phyloP scores from a whole-genome alignment of 75 land plant species.

The Chamaecyparis obtusa region DNA sequence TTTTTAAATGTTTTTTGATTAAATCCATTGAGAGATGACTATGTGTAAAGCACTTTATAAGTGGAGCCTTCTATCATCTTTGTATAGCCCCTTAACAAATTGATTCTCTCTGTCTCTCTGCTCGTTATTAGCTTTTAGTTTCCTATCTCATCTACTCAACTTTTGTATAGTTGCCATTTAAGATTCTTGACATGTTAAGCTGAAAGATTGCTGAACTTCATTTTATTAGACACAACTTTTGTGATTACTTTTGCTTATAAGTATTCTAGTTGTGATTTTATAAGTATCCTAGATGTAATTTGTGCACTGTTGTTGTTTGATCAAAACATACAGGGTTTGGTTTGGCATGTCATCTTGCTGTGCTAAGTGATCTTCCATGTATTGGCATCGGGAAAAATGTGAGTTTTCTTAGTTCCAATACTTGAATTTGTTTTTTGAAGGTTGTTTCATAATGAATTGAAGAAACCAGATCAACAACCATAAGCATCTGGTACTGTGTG shows the following conservation, averaged over 20 bases:
- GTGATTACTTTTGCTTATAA: neutral
- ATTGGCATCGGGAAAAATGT: conserved; percentile 91
- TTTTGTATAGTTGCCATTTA: neutral
- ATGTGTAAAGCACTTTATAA: neutral
- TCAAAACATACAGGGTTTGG: conserved; percentile 67
- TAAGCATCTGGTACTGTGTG: neutral
- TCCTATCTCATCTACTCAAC: neutral
- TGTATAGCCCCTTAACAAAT: neutral
- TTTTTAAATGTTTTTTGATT: neutral
- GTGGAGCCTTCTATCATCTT: neutral
- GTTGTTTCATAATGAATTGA: neutral
- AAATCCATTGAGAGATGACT: neutral
- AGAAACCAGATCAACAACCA: neutral
- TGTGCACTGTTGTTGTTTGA: neutral
- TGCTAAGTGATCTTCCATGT: conserved; percentile 78
- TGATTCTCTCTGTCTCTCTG: neutral
- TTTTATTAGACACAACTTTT: neutral
- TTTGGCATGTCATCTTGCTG: conserved; percentile 88
- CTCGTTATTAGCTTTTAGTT: neutral
- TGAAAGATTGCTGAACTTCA: neutral
- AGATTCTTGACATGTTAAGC: neutral
- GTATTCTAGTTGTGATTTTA: neutral
- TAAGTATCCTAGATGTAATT: neutral
- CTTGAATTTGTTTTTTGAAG: neutral
- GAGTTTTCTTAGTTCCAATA: conserved; percentile 16